A percentile compares a stretch with the other conserved stretches of the same genome.
phyloP scores from a whole-genome alignment of 805 yeast species.

The Candida nemodendra region DNA sequence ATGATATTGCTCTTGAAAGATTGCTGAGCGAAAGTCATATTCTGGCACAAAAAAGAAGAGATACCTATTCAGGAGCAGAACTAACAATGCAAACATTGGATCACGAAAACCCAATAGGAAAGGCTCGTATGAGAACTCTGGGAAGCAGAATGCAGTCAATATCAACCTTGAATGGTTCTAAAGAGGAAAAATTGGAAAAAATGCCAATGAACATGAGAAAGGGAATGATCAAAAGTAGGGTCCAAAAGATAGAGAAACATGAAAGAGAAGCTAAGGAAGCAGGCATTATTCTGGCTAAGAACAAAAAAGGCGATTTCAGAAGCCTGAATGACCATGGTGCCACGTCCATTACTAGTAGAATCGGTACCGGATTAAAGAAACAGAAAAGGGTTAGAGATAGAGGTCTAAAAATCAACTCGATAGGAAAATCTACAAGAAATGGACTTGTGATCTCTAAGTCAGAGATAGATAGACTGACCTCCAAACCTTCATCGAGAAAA shows the following conservation, averaged over 20 bases:
- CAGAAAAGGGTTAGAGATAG: constrained; percentile 54
- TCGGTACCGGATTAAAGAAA: constrained; percentile 46
- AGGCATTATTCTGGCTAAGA: constrained; percentile 81
- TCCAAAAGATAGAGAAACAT: constrained; percentile 49
- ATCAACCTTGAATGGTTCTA: constrained; percentile 45
- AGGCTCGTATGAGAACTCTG: constrained; percentile 63
- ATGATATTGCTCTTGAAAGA: constrained; percentile 72
- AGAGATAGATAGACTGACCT: constrained; percentile 56
- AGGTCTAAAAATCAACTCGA: constrained; percentile 73
- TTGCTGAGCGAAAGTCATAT: constrained; percentile 72
- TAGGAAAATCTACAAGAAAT: constrained; percentile 76
- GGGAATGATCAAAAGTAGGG: constrained; percentile 68
- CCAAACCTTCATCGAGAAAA: constrained; percentile 16
- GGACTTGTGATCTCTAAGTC: constrained; percentile 69
- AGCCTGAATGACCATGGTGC: constrained; percentile 53
- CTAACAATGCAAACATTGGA: constrained; percentile 62
- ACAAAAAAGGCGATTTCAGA: constrained; percentile 64
- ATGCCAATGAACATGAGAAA: constrained; percentile 89
- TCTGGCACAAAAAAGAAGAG: constrained; percentile 38
- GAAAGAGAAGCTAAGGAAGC: constrained; percentile 85
- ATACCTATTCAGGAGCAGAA: constrained; percentile 59
- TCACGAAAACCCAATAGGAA: constrained; percentile 63
- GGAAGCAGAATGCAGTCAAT: constrained; percentile 53
- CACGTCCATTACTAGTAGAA: constrained; percentile 47
- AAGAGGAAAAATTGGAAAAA: constrained; percentile 52